Evolutionary conservation across 345 rosid genomes (phyloP).

Genomic region (Combretum micranthum): DNA sequence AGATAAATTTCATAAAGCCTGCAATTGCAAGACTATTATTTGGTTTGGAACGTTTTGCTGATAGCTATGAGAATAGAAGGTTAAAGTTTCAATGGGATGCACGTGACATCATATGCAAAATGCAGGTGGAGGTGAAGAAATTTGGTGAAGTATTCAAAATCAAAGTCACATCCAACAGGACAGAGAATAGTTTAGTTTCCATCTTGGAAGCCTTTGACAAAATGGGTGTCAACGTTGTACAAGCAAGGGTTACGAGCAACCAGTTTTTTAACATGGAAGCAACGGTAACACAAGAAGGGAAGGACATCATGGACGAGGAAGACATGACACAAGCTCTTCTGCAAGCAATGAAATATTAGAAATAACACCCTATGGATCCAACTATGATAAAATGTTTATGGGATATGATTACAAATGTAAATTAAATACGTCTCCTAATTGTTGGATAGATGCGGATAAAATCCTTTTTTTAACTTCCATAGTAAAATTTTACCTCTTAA

Average conservation of each 20-base stretch:
- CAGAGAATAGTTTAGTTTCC: constrained; percentile 39
- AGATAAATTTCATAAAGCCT: too few relatives aligned
- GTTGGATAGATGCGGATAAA: too few relatives aligned
- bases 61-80: neutral
- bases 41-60: too few relatives aligned
- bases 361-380: too few relatives aligned
- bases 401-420: too few relatives aligned
- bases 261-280: constrained; percentile 60
- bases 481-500: too few relatives aligned
- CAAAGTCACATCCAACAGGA: constrained; percentile 37
- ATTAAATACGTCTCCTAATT: too few relatives aligned
- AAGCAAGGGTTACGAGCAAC: constrained; percentile 50
- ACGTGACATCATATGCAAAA: neutral
- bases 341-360: constrained; percentile 31
- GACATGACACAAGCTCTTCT: constrained; percentile 35
- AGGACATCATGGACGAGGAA: constrained; percentile 20
- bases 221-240: constrained; percentile 48
- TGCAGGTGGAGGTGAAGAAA: constrained; percentile 56
- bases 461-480: too few relatives aligned
- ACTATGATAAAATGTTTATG: too few relatives aligned
- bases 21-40: too few relatives aligned
- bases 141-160: constrained; percentile 36
- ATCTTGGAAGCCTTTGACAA: constrained; percentile 65
- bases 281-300: constrained; percentile 39
- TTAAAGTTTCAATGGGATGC: neutral